These are phyloP conservation scores for Trebouxia sp. DNA, from an alignment of 139 green algal species.

Conservation along the genomic window DNA sequence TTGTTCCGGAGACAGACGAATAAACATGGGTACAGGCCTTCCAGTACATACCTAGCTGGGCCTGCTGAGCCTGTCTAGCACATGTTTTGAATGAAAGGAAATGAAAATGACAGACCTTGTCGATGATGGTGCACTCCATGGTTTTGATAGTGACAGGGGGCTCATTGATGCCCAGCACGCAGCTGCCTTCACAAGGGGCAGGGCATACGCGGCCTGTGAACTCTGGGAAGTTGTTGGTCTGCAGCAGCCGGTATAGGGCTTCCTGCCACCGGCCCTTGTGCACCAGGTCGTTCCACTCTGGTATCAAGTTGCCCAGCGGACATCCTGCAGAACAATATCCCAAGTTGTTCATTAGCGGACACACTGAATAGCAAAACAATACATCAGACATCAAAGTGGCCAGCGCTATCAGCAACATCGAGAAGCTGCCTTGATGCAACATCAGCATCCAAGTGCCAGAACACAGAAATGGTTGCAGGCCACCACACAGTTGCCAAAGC, in stretches of 20 bases:
- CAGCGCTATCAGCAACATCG: no score
- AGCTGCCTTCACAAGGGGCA: conserved; percentile 93
- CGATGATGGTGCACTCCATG: conserved; percentile 95
- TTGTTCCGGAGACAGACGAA: no score
- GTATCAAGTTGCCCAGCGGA: conserved; percentile 94
- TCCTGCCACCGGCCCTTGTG: conserved; percentile 90
- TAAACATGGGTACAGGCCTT: no score
- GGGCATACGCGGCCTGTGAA: conserved; percentile 95
- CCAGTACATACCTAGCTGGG: no score
- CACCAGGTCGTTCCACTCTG: conserved; percentile 97
- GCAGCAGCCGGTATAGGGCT: conserved; percentile 88
- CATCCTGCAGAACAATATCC: conserved; percentile 64
- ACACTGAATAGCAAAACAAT: no score
- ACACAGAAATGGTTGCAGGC: no score
- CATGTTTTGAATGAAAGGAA: no score
- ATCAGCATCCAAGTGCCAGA: no score
- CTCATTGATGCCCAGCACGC: conserved; percentile 97
- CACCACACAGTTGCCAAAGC: no score
- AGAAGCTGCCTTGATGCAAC: no score
- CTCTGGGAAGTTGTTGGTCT: conserved; percentile 99
- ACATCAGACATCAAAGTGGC: no score
- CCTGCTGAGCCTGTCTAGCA: no score
- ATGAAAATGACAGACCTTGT: conserved; percentile 81
- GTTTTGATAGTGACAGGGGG: conserved; percentile 96
- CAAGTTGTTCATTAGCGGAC: neutral